Evolutionary conservation across 108 stramenopile genomes (phyloP).

Genomic region (Craspedostauros australis): DNA sequence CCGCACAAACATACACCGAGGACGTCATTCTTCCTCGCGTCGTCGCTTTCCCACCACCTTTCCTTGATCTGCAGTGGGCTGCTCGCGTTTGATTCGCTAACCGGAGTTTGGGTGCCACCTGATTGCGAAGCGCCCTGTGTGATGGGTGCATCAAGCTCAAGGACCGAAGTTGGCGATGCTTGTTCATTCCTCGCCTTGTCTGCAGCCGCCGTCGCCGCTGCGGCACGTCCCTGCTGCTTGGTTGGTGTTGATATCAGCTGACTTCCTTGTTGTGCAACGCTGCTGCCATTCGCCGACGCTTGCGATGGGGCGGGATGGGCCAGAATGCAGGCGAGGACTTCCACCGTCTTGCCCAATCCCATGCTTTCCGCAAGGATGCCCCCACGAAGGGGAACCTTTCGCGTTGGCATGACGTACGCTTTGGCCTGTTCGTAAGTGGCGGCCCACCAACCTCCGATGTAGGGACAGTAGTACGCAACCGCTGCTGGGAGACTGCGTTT

Average conservation of each 20-base stretch:
- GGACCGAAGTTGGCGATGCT: no score
- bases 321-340: constrained; percentile 55
- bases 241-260: no score
- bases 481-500: no score
- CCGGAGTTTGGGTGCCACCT: neutral
- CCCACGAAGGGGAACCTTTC: constrained; percentile 11
- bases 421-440: constrained; percentile 24
- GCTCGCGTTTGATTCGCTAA: neutral
- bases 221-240: no score
- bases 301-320: constrained; percentile 35
- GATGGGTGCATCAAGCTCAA: no score
- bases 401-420: neutral
- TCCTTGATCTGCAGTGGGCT: neutral
- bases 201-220: no score
- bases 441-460: constrained; percentile 43
- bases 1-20: constrained; percentile 48
- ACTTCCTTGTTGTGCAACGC: no score
- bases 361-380: constrained; percentile 68
- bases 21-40: constrained; percentile 22
- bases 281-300: no score
- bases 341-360: constrained; percentile 62
- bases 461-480: constrained; percentile 53
- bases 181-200: no score
- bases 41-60: constrained; percentile 10
- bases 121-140: no score